A percentile compares a stretch with the other conserved stretches of the same genome.
Conservation (phyloP, 441 rosid genomes). For the Biscutella auriculata region DNA sequence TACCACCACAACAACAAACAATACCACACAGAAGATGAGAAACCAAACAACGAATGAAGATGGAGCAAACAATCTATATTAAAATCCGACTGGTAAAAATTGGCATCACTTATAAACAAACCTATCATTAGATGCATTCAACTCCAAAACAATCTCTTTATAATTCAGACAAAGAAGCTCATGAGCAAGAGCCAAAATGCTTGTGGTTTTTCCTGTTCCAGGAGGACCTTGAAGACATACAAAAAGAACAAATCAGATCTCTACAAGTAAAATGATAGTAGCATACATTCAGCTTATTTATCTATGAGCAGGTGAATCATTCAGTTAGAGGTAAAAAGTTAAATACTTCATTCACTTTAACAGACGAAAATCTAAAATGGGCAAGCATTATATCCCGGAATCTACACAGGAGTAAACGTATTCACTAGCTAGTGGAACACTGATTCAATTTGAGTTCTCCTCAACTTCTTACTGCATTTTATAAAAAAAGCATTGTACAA, state of each 20-base stretch:
- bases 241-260: background rate
- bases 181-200: slow-evolving; percentile 90
- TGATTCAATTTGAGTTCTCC: background rate
- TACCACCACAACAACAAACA: slow-evolving; percentile 15
- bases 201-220: slow-evolving; percentile 93
- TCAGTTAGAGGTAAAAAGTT: too few species aligned
- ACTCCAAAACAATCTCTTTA: slow-evolving; percentile 79
- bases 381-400: too few species aligned
- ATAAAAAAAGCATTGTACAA: background rate
- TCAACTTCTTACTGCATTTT: background rate
- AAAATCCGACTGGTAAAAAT: background rate
- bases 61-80: too few species aligned
- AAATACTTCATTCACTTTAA: too few species aligned
- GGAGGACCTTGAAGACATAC: slow-evolving; percentile 69
- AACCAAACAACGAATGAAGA: background rate
- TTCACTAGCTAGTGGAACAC: background rate
- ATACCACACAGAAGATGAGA: slow-evolving; percentile 20
- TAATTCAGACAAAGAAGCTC: slow-evolving; percentile 73
- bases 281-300: too few species aligned
- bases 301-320: too few species aligned
- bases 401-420: background rate
- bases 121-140: slow-evolving; percentile 98
- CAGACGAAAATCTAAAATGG: too few species aligned
- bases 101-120: background rate
- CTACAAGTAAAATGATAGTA: too few species aligned